Conservation (phyloP, 352 stramenopile genomes). For the Phytophthora rubi region DNA sequence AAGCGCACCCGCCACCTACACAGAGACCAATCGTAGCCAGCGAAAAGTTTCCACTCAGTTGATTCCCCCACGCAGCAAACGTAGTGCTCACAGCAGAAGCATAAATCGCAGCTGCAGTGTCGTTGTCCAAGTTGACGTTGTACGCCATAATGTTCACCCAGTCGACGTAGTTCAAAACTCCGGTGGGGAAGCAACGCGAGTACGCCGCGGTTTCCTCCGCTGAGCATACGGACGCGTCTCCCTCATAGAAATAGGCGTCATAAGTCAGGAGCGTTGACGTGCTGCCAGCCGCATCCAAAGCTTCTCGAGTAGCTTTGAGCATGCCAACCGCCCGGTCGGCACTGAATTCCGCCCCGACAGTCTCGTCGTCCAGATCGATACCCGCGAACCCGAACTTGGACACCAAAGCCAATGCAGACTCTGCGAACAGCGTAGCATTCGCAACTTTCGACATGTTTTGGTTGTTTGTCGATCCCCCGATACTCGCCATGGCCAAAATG, state of each 20-base stretch:
- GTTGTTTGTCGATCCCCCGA: slow-evolving; percentile 82
- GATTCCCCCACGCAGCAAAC: slow-evolving; percentile 57
- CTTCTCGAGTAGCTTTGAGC: slow-evolving; percentile 55
- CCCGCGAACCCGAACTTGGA: slow-evolving; percentile 75
- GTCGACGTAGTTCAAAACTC: slow-evolving; percentile 61
- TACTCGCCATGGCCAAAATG: slow-evolving; percentile 62
- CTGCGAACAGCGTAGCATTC: slow-evolving; percentile 55
- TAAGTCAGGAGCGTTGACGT: slow-evolving; percentile 65
- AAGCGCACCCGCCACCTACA: slow-evolving; percentile 55
- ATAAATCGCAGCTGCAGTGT: slow-evolving; percentile 56
- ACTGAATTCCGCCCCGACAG: slow-evolving; percentile 63
- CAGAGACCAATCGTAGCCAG: slow-evolving; percentile 69
- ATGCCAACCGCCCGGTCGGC: slow-evolving; percentile 49
- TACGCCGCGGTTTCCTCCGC: slow-evolving; percentile 45
- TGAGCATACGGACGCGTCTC: slow-evolving; percentile 63
- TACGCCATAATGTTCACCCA: slow-evolving; percentile 90
- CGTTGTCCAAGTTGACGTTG: slow-evolving; percentile 64
- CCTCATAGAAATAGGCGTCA: slow-evolving; percentile 75
- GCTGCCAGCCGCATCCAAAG: slow-evolving; percentile 39
- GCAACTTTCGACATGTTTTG: slow-evolving; percentile 54
- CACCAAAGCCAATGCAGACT: slow-evolving; percentile 55
- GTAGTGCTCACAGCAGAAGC: slow-evolving; percentile 55
- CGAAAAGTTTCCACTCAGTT: slow-evolving; percentile 54
- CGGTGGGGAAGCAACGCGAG: slow-evolving; percentile 65
- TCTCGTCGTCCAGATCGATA: slow-evolving; percentile 81